Percentiles rank a stretch among this genome's conserved stretches.
Evolutionary conservation across 495 filamentous ascomycete species (phyloP).

Genomic region (Annulohypoxylon bovei): DNA sequence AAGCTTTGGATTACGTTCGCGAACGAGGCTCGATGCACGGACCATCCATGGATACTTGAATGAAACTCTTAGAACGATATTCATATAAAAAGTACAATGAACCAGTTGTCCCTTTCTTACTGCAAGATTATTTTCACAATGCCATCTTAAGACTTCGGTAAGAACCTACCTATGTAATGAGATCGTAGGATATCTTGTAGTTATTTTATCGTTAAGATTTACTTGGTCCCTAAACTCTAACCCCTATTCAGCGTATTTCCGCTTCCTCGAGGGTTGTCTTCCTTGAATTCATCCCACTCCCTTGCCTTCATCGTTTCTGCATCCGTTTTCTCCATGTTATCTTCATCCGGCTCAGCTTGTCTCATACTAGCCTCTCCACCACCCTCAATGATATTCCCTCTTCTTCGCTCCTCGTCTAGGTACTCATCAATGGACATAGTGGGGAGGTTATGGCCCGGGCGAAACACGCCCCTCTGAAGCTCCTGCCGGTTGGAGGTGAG

Average conservation of each 20-base stretch:
- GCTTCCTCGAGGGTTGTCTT: slow-evolving; percentile 86
- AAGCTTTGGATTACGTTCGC: neutral
- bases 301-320: slow-evolving; percentile 91
- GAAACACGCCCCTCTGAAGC: slow-evolving; percentile 84
- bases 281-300: slow-evolving; percentile 94
- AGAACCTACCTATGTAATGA: neutral
- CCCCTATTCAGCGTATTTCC: slow-evolving; percentile 90
- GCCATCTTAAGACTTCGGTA: too few relatives aligned
- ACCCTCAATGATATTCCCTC: slow-evolving; percentile 92
- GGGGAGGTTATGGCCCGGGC: slow-evolving; percentile 88
- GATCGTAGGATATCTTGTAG: neutral
- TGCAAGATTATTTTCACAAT: neutral
- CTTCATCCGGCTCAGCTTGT: slow-evolving; percentile 81
- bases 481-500: slow-evolving; percentile 80
- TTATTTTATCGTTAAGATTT: neutral
- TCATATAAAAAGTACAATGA: too few relatives aligned
- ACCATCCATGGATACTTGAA: neutral
- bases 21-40: neutral
- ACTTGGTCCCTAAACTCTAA: too few relatives aligned
- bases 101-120: neutral
- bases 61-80: neutral
- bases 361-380: slow-evolving; percentile 83
- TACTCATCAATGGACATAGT: slow-evolving; percentile 99
- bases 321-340: slow-evolving; percentile 85
- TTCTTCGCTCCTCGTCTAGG: slow-evolving; percentile 84